A percentile compares a stretch with the other conserved stretches of the same genome.
These are phyloP conservation scores for Termitomyces sp. DNA, from an alignment of 768 basidiomycete species.

Conservation along the genomic window DNA sequence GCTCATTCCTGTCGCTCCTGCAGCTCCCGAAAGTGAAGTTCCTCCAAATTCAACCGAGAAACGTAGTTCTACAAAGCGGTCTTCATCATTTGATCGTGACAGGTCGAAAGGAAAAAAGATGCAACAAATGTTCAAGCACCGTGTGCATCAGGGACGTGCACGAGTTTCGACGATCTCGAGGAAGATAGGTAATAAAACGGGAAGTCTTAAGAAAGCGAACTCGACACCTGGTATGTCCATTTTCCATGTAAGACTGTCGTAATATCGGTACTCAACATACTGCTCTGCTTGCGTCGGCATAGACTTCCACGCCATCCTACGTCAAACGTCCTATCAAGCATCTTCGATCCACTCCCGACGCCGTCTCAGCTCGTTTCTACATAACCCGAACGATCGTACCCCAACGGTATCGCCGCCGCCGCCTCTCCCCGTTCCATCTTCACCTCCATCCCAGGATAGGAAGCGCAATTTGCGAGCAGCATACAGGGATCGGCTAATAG, in stretches of 20 bases:
- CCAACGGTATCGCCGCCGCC: slow-evolving; percentile 33
- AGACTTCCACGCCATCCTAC: slow-evolving; percentile 70
- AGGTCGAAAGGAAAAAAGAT: slow-evolving; percentile 64
- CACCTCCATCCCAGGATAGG: slow-evolving; percentile 24
- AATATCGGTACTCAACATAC: neutral
- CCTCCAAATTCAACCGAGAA: neutral
- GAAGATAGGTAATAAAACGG: slow-evolving; percentile 61
- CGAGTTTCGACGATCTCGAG: slow-evolving; percentile 72
- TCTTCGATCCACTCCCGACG: slow-evolving; percentile 81
- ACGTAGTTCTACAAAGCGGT: slow-evolving; percentile 22
- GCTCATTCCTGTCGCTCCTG: slow-evolving; percentile 49
- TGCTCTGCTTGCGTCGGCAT: neutral
- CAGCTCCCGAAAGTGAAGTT: slow-evolving; percentile 39
- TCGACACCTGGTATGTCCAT: slow-evolving; percentile 62
- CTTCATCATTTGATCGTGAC: slow-evolving; percentile 33
- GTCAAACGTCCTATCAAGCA: slow-evolving; percentile 60
- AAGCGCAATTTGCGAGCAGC: slow-evolving; percentile 38
- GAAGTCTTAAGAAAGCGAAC: slow-evolving; percentile 49
- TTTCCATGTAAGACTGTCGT: neutral
- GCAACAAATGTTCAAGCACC: slow-evolving; percentile 67
- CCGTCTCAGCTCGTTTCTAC: slow-evolving; percentile 45
- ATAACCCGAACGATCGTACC: slow-evolving; percentile 28
- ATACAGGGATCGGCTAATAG: slow-evolving; percentile 65
- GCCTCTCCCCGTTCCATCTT: slow-evolving; percentile 40
- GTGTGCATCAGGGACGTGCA: slow-evolving; percentile 67